A percentile compares a stretch with the other conserved stretches of the same genome.
Conservation (phyloP, 176 grass and related monocot species). For the Oryza punctata region DNA sequence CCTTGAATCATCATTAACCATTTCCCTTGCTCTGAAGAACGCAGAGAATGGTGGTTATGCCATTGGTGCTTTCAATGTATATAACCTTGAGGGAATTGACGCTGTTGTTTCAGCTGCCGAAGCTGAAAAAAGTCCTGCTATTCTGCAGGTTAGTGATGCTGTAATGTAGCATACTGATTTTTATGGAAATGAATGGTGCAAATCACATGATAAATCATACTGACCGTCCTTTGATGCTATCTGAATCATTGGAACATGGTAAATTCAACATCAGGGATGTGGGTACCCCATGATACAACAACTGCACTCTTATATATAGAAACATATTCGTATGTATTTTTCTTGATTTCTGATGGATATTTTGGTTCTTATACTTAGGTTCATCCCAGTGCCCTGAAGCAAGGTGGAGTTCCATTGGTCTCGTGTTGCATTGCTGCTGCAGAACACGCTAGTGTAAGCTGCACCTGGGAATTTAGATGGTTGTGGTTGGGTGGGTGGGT, state of each 20-base stretch:
- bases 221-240: not conserved
- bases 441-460: constrained; percentile 72
- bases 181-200: not conserved
- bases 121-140: constrained; percentile 85
- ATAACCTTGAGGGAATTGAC: constrained; percentile 94
- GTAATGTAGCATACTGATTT: constrained; percentile 18
- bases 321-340: not conserved
- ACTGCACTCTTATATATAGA: not conserved
- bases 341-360: constrained; percentile 13
- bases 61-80: constrained; percentile 96
- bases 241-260: not conserved
- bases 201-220: constrained; percentile 9
- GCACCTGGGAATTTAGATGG: constrained; percentile 16
- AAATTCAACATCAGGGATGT: not conserved
- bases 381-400: constrained; percentile 92
- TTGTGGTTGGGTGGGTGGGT: not conserved
- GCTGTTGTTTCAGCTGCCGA: constrained; percentile 94
- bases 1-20: constrained; percentile 34
- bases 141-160: constrained; percentile 73
- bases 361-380: constrained; percentile 58
- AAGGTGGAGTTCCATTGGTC: constrained; percentile 76
- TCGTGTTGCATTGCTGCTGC: constrained; percentile 88
- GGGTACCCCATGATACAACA: not conserved
- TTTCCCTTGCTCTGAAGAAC: constrained; percentile 58
- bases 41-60: constrained; percentile 89